Evolutionary conservation across 2,329 filamentous ascomycete species (phyloP).

Genomic region (Aspergillus sp.): DNA sequence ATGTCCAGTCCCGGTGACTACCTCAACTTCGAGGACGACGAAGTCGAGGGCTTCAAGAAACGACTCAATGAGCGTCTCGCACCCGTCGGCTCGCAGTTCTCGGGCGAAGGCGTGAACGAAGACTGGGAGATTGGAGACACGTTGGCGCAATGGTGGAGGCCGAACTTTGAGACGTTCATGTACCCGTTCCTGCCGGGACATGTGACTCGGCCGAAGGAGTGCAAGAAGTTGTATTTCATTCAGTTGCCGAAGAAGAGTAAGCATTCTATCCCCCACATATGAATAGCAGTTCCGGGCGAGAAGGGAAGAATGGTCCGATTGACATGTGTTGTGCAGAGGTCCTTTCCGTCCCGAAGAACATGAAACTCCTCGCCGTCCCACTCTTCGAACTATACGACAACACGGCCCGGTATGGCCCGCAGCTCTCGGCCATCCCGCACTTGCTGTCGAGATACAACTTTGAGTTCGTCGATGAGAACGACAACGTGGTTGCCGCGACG

Average conservation of each 20-base stretch:
- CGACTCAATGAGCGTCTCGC: slow-evolving; percentile 91
- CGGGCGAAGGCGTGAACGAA: slow-evolving; percentile 82
- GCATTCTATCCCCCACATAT: slow-evolving; percentile 34
- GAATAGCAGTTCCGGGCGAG: too few relatives aligned
- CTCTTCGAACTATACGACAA: slow-evolving; percentile 99
- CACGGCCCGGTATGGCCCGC: slow-evolving; percentile 88
- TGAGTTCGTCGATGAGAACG: slow-evolving; percentile 92
- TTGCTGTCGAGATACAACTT: slow-evolving; percentile 95
- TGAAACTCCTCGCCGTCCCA: slow-evolving; percentile 96
- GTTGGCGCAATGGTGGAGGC: slow-evolving; percentile 96
- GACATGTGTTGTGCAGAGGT: slow-evolving; percentile 63
- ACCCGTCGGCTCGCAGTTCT: slow-evolving; percentile 78
- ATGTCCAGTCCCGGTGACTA: slow-evolving; percentile 80
- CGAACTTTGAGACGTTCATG: slow-evolving; percentile 99
- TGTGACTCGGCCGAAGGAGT: slow-evolving; percentile 95
- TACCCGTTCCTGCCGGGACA: slow-evolving; percentile 97
- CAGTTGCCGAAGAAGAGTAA: slow-evolving; percentile 87
- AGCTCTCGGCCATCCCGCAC: slow-evolving; percentile 94
- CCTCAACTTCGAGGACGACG: slow-evolving; percentile 79
- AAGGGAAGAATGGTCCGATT: neutral
- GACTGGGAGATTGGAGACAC: slow-evolving; percentile 96
- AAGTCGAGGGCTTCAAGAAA: slow-evolving; percentile 91
- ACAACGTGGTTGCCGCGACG: slow-evolving; percentile 80
- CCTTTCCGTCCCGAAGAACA: slow-evolving; percentile 96
- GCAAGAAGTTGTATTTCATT: slow-evolving; percentile 98